phyloP scores from a whole-genome alignment of 106 monocot genomes.

The Dendrobium officinale region DNA sequence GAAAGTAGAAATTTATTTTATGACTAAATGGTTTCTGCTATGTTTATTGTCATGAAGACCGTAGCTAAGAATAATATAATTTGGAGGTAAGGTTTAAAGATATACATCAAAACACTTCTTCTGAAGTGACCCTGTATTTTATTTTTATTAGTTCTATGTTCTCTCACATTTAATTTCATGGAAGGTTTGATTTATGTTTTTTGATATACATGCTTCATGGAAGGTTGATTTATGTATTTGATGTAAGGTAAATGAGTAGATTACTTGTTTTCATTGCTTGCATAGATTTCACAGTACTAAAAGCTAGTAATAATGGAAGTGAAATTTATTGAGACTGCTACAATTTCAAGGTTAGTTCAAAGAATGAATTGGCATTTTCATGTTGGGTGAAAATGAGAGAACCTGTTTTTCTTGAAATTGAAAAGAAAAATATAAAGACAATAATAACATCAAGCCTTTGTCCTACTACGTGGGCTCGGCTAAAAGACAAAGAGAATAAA shows the following conservation, averaged over 20 bases:
- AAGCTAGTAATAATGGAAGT: too few species aligned
- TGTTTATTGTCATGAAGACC: not conserved
- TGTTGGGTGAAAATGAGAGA: too few species aligned
- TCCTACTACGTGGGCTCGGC: too few species aligned
- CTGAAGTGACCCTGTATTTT: not conserved
- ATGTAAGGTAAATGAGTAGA: not conserved
- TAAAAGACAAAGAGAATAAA: too few species aligned
- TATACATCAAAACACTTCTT: not conserved
- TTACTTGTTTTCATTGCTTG: not conserved
- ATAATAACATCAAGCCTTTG: too few species aligned
- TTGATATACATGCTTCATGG: not conserved
- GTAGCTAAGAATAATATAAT: not conserved
- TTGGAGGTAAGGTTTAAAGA: not conserved
- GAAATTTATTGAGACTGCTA: too few species aligned
- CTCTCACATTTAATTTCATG: conserved; percentile 5
- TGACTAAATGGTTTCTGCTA: not conserved
- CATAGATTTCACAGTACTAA: not conserved
- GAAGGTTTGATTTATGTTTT: not conserved
- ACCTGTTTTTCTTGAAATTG: too few species aligned
- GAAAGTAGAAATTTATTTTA: not conserved
- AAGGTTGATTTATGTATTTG: not conserved
- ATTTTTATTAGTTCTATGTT: not conserved
- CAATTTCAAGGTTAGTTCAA: too few species aligned
- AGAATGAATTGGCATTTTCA: too few species aligned
- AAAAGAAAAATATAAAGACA: too few species aligned